These are phyloP conservation scores for Alternaria viburni DNA, from an alignment of 2,329 filamentous ascomycete species.

Conservation along the genomic window DNA sequence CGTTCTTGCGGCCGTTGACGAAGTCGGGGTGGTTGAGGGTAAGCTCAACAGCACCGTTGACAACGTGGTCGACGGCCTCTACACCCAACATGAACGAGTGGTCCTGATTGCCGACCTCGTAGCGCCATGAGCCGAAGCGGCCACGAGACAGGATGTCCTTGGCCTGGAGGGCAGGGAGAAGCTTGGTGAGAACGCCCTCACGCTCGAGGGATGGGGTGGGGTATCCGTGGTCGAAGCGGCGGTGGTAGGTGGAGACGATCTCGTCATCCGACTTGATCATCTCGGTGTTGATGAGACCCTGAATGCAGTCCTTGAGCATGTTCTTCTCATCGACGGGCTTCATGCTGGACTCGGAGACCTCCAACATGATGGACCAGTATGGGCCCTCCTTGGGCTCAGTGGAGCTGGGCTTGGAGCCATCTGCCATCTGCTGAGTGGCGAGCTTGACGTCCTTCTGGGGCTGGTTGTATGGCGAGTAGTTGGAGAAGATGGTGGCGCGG, in stretches of 20 bases:
- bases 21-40: conserved; percentile 97
- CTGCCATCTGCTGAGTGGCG: conserved; percentile 81
- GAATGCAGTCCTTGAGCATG: conserved; percentile 87
- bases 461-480: conserved; percentile 99
- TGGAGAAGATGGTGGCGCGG: conserved; percentile 99
- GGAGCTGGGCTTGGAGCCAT: conserved; percentile 80
- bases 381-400: conserved; percentile 81
- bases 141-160: conserved; percentile 94
- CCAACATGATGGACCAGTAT: conserved; percentile 99
- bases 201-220: conserved; percentile 94
- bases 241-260: conserved; percentile 98
- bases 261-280: conserved; percentile 92
- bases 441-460: conserved; percentile 82
- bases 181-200: conserved; percentile 89
- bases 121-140: conserved; percentile 97
- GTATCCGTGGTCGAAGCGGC: conserved; percentile 97
- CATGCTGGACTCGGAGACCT: conserved; percentile 93
- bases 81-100: conserved; percentile 98
- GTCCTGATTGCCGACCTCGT: conserved; percentile 97
- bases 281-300: conserved; percentile 96
- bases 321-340: conserved; percentile 91
- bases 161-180: conserved; percentile 89
- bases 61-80: conserved; percentile 88
- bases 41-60: conserved; percentile 87
- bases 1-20: conserved; percentile 79